Evolutionary conservation across 805 yeast species (phyloP).

Genomic region (Tetrapisispora arboricola): DNA sequence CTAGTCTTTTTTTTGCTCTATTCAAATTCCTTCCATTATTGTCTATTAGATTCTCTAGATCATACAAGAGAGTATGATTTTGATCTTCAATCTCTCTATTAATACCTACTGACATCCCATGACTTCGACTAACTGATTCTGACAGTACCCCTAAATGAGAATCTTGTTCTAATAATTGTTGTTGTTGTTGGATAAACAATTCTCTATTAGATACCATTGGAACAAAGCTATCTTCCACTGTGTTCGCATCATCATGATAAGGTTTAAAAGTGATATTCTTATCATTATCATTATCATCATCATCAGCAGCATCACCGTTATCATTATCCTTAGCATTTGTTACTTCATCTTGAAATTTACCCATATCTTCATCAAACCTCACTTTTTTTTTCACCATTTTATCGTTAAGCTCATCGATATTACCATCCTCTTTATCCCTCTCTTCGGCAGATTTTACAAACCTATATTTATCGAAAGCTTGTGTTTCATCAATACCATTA

Average conservation of each 20-base stretch:
- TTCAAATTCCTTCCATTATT: conserved; percentile 32
- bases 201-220: conserved; percentile 26
- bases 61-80: conserved; percentile 36
- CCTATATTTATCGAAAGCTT: conserved; percentile 1
- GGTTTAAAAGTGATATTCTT: conserved; percentile 12
- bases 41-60: conserved; percentile 39
- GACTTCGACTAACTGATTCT: conserved; percentile 35
- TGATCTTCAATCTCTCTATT: conserved; percentile 41
- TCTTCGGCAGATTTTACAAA: neutral
- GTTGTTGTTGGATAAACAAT: conserved; percentile 36
- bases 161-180: conserved; percentile 39
- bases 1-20: conserved; percentile 34
- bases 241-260: conserved; percentile 14
- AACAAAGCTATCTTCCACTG: neutral
- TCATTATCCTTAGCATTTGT: neutral
- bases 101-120: conserved; percentile 37
- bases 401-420: neutral
- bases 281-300: neutral
- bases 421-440: neutral
- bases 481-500: conserved; percentile 7
- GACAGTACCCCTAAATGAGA: conserved; percentile 33
- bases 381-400: conserved; percentile 14
- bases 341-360: neutral
- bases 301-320: no score
- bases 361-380: conserved; percentile 16